Conservation (phyloP, 192 early-diverging fungal genomes). For the Chytriomyces confervae region DNA sequence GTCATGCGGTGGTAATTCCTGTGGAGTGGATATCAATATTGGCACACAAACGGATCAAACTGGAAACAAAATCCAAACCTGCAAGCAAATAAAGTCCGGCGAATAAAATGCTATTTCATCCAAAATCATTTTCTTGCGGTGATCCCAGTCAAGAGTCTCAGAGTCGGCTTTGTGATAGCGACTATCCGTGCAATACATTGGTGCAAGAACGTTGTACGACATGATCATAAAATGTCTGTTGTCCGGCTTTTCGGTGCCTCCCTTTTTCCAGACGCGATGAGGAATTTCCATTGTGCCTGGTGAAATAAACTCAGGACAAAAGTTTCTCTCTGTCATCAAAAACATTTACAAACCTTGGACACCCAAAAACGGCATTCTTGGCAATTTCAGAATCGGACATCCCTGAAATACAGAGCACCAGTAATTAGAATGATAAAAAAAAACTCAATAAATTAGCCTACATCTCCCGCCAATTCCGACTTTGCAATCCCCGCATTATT, state of each 20-base stretch:
- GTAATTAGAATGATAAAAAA: not conserved
- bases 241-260: slow-evolving; percentile 41
- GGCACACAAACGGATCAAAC: not conserved
- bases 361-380: slow-evolving; percentile 31
- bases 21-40: not conserved
- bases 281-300: slow-evolving; percentile 45
- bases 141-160: slow-evolving; percentile 45
- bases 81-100: slow-evolving; percentile 55
- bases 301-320: too few species aligned
- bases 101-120: slow-evolving; percentile 50
- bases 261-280: slow-evolving; percentile 46
- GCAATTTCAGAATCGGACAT: slow-evolving; percentile 36
- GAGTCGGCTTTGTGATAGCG: slow-evolving; percentile 37
- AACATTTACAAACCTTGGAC: not conserved
- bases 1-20: slow-evolving; percentile 51
- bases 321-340: too few species aligned
- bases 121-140: slow-evolving; percentile 43
- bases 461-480: slow-evolving; percentile 27
- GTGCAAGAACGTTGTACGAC: slow-evolving; percentile 56
- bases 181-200: slow-evolving; percentile 48
- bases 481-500: slow-evolving; percentile 13
- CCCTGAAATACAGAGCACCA: not conserved
- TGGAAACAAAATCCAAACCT: slow-evolving; percentile 31
- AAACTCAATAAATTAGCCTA: slow-evolving; percentile 11
- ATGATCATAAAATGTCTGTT: slow-evolving; percentile 50